Evolutionary conservation across 2,329 filamentous ascomycete species (phyloP), one percentile per base, ranked within the genome.

Genomic region (Aspergillus fumigatus): DNA sequence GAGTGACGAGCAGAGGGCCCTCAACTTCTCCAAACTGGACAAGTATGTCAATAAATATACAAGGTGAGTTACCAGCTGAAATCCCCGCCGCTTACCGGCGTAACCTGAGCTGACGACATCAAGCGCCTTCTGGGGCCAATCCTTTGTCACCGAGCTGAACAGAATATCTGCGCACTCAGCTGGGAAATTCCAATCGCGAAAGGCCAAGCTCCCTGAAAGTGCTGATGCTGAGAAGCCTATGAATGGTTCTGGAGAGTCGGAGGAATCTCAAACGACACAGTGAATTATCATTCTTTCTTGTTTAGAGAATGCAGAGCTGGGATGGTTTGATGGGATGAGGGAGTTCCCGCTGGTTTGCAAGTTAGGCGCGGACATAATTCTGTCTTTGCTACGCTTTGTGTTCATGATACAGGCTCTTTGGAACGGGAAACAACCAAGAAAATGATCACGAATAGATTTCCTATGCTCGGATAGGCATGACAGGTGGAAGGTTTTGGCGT

Each of bases 31-130:
- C 71, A 96, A 96, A 76, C 82, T 97, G 53, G 88, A 92, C 70
- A 89, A 89, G 73, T 97, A 97, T 70, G 90, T 97, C 55, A 92
- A 92, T 76, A 96, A 96, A 79, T 96, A 96, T 77, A 97, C 92
- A 1, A 93, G 81, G 81, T 82, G 70, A 58, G 73, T 59, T 49
- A 3, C 41, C 48, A 23, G 23, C 23, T 23, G 21, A 21, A 10
- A 2, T 4, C 14, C 38, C 25, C n/a, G 2, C 40, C 23, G 4
- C 5, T 8, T 3, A 25, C n/a, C 10, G 8, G 27, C 11, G 32
- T 2, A 26, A 27, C 19, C 27, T 9, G 43, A 19, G 57, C 65
- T 70, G 65, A 74, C 62, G 50, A 51, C 49, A 23, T 51, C 21
- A 58, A 86, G 90, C 72, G 89, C 92, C 8, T 97, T 94, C 88